A percentile compares a stretch with the other conserved stretches of the same genome.
Conservation (phyloP, 2,329 filamentous ascomycete species). For the Chaetomium sp. region DNA sequence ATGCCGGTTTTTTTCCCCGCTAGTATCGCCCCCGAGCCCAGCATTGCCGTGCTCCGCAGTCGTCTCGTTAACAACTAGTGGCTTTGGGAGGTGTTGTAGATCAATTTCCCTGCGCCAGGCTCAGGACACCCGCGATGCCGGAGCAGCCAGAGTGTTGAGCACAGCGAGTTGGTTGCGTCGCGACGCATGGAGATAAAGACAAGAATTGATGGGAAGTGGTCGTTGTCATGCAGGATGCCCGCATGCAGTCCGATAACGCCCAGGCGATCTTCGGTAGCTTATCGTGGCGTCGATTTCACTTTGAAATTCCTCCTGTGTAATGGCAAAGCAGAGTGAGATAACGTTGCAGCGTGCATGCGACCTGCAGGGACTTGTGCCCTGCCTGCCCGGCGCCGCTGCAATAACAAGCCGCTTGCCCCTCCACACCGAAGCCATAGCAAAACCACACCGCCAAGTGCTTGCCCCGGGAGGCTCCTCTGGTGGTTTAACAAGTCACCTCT, state of each 20-base stretch:
- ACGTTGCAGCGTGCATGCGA: conserved; percentile 18
- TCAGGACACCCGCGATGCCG: conserved; percentile 3
- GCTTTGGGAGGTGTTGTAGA: background rate
- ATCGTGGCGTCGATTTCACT: conserved; percentile 29
- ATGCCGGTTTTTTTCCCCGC: conserved; percentile 1
- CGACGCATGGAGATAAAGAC: background rate
- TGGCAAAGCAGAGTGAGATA: conserved; percentile 27
- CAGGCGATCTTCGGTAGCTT: conserved; percentile 24
- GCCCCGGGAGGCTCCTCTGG: background rate
- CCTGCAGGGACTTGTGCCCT: conserved; percentile 8
- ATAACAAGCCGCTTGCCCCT: background rate
- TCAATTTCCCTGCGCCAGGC: background rate
- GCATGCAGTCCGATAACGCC: conserved; percentile 18
- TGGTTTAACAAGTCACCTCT: background rate
- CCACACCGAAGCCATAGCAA: background rate
- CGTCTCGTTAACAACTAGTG: no score
- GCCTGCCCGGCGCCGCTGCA: background rate
- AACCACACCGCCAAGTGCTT: background rate
- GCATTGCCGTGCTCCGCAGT: background rate
- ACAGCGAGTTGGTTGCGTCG: background rate
- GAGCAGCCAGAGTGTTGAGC: background rate
- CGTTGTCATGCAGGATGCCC: background rate
- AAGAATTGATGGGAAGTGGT: background rate
- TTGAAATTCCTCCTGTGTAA: conserved; percentile 30
- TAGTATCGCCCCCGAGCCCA: background rate